Conservation (phyloP, 1,284 basidiomycete species). For the Boletus semigastroideus region DNA sequence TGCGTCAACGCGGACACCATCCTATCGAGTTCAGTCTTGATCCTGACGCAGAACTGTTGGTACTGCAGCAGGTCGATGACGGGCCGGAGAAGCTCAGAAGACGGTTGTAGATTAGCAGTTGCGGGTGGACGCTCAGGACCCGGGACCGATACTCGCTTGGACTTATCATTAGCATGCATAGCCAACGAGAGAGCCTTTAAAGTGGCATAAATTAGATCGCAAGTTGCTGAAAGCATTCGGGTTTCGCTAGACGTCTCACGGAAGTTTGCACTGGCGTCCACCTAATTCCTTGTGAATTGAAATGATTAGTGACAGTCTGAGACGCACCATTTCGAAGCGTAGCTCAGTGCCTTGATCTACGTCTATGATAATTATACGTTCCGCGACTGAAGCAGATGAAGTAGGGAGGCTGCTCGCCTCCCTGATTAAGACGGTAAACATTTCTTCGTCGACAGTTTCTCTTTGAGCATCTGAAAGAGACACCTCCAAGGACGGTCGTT, state of each 20-base stretch:
- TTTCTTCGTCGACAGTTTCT: conserved; percentile 75
- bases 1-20: conserved; percentile 47
- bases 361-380: conserved; percentile 71
- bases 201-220: conserved; percentile 67
- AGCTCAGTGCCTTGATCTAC: conserved; percentile 68
- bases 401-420: conserved; percentile 72
- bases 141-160: conserved; percentile 43
- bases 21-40: conserved; percentile 56
- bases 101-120: conserved; percentile 15
- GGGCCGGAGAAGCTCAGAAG: conserved; percentile 57
- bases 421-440: conserved; percentile 66
- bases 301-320: not conserved
- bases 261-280: conserved; percentile 30
- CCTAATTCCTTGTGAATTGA: conserved; percentile 25
- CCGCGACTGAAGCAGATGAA: conserved; percentile 71
- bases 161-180: conserved; percentile 53
- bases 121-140: conserved; percentile 29
- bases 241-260: conserved; percentile 9
- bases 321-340: conserved; percentile 47
- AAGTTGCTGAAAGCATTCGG: conserved; percentile 42
- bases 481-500: conserved; percentile 45
- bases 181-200: conserved; percentile 67
- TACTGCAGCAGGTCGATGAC: conserved; percentile 77
- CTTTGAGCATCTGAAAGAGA: conserved; percentile 59
- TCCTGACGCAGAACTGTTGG: conserved; percentile 63